These are phyloP conservation scores for Curvularia hawaiiensis DNA, from an alignment of 2,329 filamentous ascomycete species.

Conservation along the genomic window DNA sequence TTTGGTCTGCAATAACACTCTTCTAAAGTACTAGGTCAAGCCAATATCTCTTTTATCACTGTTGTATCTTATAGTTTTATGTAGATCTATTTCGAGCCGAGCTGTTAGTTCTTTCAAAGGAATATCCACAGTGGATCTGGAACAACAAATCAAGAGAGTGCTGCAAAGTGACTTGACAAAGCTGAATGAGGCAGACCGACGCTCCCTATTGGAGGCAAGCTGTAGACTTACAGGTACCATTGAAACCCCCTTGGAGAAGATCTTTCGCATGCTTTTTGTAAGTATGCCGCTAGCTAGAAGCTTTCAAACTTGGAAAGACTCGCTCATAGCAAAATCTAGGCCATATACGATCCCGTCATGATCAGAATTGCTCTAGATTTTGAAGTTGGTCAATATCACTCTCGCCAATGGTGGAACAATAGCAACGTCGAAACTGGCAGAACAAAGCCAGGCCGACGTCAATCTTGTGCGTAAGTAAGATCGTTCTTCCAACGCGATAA, in stretches of 20 bases:
- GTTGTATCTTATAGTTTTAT: too few relatives aligned
- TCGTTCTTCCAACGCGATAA: not conserved
- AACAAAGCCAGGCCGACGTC: not conserved
- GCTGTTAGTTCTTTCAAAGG: too few relatives aligned
- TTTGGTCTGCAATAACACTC: too few relatives aligned
- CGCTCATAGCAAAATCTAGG: too few relatives aligned
- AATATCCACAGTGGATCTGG: not conserved
- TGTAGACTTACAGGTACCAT: not conserved
- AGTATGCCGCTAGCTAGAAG: too few relatives aligned
- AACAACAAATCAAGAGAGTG: not conserved
- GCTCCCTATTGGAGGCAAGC: not conserved
- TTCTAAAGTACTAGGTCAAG: too few relatives aligned
- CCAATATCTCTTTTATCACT: too few relatives aligned
- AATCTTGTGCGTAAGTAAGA: not conserved
- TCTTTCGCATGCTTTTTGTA: not conserved
- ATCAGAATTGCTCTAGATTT: not conserved
- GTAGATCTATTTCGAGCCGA: too few relatives aligned
- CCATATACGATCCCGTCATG: not conserved
- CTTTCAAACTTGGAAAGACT: too few relatives aligned
- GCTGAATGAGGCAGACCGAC: not conserved
- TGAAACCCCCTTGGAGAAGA: not conserved
- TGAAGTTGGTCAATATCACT: not conserved
- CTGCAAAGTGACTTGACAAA: not conserved
- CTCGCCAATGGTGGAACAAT: not conserved
- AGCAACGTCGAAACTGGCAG: not conserved